Percentiles rank a stretch among this genome's conserved stretches.
These are phyloP conservation scores for Actinomortierella wolfii DNA, from an alignment of 371 early-diverging fungal genomes.

Conservation along the genomic window DNA sequence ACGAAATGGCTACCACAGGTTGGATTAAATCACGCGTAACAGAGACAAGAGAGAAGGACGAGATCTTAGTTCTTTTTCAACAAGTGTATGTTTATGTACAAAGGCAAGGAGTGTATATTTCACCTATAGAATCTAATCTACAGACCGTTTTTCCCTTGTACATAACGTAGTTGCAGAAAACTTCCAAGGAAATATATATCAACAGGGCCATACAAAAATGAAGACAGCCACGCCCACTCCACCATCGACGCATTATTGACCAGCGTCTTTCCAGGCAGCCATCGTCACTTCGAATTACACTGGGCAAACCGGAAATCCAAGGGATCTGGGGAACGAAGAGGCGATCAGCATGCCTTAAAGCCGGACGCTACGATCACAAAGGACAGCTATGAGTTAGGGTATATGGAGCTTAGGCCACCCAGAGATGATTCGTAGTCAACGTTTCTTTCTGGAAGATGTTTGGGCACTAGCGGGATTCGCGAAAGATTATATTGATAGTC, in stretches of 20 bases:
- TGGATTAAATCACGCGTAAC: background rate
- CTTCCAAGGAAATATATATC: background rate
- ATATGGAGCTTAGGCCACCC: background rate
- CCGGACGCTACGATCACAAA: constrained; percentile 3
- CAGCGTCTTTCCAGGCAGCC: constrained; percentile 1
- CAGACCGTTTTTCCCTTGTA: background rate
- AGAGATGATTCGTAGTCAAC: background rate
- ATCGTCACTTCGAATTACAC: background rate
- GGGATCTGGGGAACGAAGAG: constrained; percentile 6
- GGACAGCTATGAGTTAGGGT: constrained; percentile 5
- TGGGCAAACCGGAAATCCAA: constrained; percentile 2
- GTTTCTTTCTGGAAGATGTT: constrained; percentile 1
- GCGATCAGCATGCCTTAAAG: constrained; percentile 1
- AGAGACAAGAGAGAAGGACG: background rate
- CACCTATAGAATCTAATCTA: background rate
- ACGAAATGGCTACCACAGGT: background rate
- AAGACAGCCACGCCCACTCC: constrained; percentile 1
- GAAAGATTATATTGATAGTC: constrained; percentile 4
- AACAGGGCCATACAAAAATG: background rate
- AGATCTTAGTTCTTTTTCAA: background rate
- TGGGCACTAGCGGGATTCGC: constrained; percentile 3
- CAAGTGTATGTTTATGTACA: background rate
- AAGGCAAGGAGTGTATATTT: background rate
- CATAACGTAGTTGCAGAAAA: background rate
- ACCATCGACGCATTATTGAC: background rate